phyloP scores from a whole-genome alignment of 176 grass and related monocot species.

The Eleusine coracana region DNA sequence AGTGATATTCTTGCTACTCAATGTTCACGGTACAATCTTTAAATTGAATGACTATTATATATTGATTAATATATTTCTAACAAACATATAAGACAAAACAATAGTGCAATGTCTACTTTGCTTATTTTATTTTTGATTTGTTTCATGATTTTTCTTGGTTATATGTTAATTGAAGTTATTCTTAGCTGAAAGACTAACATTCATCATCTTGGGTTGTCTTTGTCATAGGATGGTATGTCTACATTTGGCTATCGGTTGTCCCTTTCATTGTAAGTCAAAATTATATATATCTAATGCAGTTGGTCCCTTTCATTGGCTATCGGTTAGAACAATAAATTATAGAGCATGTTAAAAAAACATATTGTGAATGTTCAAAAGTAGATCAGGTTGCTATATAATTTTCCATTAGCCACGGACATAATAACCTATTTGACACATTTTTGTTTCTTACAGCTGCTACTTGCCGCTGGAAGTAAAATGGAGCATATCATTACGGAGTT shows the following conservation, averaged over 20 bases:
- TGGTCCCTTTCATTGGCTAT: too few species aligned
- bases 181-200: neutral
- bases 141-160: neutral
- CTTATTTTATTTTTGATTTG: neutral
- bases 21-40: constrained; percentile 68
- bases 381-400: neutral
- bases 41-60: neutral
- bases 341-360: too few species aligned
- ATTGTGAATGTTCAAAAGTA: neutral
- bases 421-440: neutral
- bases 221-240: constrained; percentile 71
- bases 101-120: neutral
- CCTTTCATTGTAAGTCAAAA: constrained; percentile 79
- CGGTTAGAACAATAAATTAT: too few species aligned
- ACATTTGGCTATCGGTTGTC: constrained; percentile 67
- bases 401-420: neutral
- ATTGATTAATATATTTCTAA: neutral
- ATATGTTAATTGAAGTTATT: neutral
- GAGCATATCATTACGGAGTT: constrained; percentile 85
- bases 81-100: neutral
- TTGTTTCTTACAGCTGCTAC: constrained; percentile 46
- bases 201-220: neutral
- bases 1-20: constrained; percentile 78
- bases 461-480: constrained; percentile 74
- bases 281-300: neutral